Conservation (phyloP, 177 flowering plant genomes). For the Vitis hybrid region DNA sequence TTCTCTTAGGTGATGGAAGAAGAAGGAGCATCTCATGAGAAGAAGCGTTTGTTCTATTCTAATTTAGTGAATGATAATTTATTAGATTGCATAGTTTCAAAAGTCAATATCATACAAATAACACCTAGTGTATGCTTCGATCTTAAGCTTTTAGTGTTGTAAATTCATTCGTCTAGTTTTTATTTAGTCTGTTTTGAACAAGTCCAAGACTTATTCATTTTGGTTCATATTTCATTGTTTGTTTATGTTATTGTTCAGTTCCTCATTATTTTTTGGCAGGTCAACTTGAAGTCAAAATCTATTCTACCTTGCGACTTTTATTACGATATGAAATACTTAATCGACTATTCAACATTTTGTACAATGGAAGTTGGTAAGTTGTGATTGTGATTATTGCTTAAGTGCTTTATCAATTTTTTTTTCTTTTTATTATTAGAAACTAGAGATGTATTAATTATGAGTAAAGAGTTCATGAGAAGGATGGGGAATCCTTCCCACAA, state of each 20-base stretch:
- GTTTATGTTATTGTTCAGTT: no score
- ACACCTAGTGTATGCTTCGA: constrained; percentile 49
- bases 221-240: no score
- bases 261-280: constrained; percentile 31
- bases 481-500: no score
- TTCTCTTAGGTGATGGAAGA: constrained; percentile 65
- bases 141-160: background rate
- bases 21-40: constrained; percentile 63
- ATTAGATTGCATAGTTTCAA: constrained; percentile 82
- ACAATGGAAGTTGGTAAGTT: constrained; percentile 45
- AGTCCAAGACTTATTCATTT: no score
- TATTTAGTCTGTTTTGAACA: background rate
- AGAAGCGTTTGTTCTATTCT: constrained; percentile 80
- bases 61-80: constrained; percentile 78
- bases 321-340: constrained; percentile 85
- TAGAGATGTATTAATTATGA: no score
- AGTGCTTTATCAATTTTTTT: no score
- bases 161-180: background rate
- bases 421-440: no score
- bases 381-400: no score
- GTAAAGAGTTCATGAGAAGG: no score
- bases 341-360: constrained; percentile 82
- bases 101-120: constrained; percentile 56
- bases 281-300: constrained; percentile 29
- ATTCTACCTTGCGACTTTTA: constrained; percentile 60